These are phyloP conservation scores for Piper longum DNA, from an alignment of 164 flowering plant genomes.

Conservation along the genomic window DNA sequence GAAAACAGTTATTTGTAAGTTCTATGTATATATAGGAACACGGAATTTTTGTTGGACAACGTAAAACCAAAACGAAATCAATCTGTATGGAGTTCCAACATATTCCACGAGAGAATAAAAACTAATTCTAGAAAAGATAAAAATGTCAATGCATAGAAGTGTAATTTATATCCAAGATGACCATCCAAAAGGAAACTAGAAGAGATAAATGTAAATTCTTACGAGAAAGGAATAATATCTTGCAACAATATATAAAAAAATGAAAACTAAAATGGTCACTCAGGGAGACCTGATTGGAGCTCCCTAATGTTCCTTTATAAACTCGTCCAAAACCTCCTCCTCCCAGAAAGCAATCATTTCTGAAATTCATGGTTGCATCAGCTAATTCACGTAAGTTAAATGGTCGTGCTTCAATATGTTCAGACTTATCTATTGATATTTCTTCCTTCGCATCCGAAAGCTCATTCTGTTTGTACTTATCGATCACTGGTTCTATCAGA, in stretches of 20 bases:
- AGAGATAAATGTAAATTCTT: not conserved
- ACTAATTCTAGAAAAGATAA: too few relatives aligned
- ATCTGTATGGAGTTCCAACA: too few relatives aligned
- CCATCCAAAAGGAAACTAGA: not conserved
- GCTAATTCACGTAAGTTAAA: constrained; percentile 57
- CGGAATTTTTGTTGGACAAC: too few relatives aligned
- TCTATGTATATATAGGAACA: too few relatives aligned
- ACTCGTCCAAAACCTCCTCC: constrained; percentile 96
- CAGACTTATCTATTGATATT: constrained; percentile 21
- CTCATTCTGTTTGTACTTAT: constrained; percentile 8
- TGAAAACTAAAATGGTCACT: not conserved
- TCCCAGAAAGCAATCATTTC: constrained; percentile 53
- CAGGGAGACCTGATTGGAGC: constrained; percentile 36
- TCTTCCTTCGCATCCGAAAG: constrained; percentile 15
- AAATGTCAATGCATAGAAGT: not conserved
- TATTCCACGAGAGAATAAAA: too few relatives aligned
- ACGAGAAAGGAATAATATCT: not conserved
- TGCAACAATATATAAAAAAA: not conserved
- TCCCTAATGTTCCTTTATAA: constrained; percentile 52
- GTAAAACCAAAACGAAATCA: too few relatives aligned
- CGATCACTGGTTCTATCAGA: not conserved
- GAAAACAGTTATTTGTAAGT: too few relatives aligned
- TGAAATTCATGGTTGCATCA: constrained; percentile 57
- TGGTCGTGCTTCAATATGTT: constrained; percentile 33
- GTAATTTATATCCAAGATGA: not conserved